Percentiles rank a stretch among this genome's conserved stretches.
Conservation (phyloP, 202 grass and related monocot genomes). For the Panicum virgatum region DNA sequence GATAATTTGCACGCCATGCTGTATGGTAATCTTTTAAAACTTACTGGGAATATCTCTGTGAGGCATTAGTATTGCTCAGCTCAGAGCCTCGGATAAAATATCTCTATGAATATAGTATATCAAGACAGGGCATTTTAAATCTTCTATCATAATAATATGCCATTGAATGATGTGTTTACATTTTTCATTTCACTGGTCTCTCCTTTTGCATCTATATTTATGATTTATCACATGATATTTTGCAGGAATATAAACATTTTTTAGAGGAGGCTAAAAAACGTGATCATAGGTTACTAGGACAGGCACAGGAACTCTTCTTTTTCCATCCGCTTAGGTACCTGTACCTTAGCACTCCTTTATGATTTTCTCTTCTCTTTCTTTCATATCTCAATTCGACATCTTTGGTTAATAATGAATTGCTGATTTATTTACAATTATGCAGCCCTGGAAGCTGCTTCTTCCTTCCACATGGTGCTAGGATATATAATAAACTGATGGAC, state of each 20-base stretch:
- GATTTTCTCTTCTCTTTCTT: slow-evolving; percentile 1
- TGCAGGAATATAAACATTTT: slow-evolving; percentile 83
- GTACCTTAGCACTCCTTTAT: slow-evolving; percentile 37
- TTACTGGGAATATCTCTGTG: not conserved
- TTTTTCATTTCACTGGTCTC: slow-evolving; percentile 12
- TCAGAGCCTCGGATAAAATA: not conserved
- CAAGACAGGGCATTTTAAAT: not conserved
- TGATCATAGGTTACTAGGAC: slow-evolving; percentile 88
- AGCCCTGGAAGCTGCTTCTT: slow-evolving; percentile 99
- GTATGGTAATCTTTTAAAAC: not conserved
- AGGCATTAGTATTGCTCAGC: slow-evolving; percentile 11
- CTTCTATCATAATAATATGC: not conserved
- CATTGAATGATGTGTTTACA: not conserved
- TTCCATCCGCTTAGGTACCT: slow-evolving; percentile 95
- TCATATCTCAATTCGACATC: slow-evolving; percentile 10
- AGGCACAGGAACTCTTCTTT: slow-evolving; percentile 97
- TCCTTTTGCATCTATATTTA: slow-evolving; percentile 22
- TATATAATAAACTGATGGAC: slow-evolving; percentile 99
- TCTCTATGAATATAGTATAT: slow-evolving; percentile 1
- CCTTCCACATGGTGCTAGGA: slow-evolving; percentile 87
- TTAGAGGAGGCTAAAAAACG: slow-evolving; percentile 99
- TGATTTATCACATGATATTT: slow-evolving; percentile 29
- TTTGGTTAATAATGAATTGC: not conserved
- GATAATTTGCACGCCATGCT: slow-evolving; percentile 14
- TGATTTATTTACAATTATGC: slow-evolving; percentile 40